These are phyloP conservation scores for Helicocarpus griseus DNA, from an alignment of 2,329 filamentous ascomycete genomes.

Conservation along the genomic window DNA sequence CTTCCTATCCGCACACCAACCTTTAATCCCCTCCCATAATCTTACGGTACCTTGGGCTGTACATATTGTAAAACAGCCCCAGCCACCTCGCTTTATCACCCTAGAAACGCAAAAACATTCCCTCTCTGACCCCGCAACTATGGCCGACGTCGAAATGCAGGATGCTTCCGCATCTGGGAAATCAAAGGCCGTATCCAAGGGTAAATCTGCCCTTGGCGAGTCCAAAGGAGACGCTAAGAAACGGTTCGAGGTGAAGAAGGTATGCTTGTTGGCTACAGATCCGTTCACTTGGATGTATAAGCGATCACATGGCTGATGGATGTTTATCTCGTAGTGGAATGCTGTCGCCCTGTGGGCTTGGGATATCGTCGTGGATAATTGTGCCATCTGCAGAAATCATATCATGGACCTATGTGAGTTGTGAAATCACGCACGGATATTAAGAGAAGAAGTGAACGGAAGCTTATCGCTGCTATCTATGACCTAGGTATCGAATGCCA, in stretches of 20 bases:
- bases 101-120: too few species aligned
- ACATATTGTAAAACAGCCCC: too few species aligned
- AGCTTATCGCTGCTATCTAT: neutral
- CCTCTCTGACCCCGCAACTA: conserved; percentile 32
- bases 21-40: neutral
- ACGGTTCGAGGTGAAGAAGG: conserved; percentile 98
- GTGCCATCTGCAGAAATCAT: conserved; percentile 96
- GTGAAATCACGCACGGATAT: neutral
- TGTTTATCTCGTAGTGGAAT: conserved; percentile 65
- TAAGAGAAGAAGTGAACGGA: neutral
- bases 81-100: too few species aligned
- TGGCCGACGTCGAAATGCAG: conserved; percentile 97
- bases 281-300: neutral
- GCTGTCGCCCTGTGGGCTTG: conserved; percentile 97
- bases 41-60: too few species aligned
- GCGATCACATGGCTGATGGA: neutral
- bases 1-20: too few species aligned
- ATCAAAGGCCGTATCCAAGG: conserved; percentile 47
- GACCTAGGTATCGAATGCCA: conserved; percentile 84
- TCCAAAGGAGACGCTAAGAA: conserved; percentile 63
- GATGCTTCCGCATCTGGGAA: conserved; percentile 57
- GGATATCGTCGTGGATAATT: conserved; percentile 99
- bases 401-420: conserved; percentile 94
- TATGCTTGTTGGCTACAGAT: conserved; percentile 29
- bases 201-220: conserved; percentile 42